Evolutionary conservation across 2,329 filamentous ascomycete species (phyloP), one percentile per base, ranked within the genome.

Genomic region (Cladophialophora chaetospira): DNA sequence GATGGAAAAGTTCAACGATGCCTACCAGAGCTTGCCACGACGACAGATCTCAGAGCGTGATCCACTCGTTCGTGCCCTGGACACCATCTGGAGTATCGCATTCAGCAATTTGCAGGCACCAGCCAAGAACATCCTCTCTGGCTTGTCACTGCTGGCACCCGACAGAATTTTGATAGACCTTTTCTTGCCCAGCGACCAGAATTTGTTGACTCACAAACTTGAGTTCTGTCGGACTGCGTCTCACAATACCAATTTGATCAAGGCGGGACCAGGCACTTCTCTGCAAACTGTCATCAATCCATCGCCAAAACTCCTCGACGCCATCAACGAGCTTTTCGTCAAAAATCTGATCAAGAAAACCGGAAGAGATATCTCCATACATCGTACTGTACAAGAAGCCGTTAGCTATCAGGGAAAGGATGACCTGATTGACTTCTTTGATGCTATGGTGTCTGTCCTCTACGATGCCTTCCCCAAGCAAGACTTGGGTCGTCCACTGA

Each of bases 381-480:
- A 57, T 53, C 53, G 53, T 31, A 47, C 42, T 6, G 48, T 57
- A 17, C 53, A 57, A 26, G 53, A 57, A 36, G 53, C 53, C 28
- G 35, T 57, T 3, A 53, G 42, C 48, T 53, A 43, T n/a, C 47
- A 35, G 13, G 53, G 40, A 10, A 29, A 31, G 25, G 53, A 53
- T 15, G 53, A 57, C 15, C 35, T 57, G 35, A 31, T 25, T 23
- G 31, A 42, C 15, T 45, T 19, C 25, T 57, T 53, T 35, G 53
- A 57, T 25, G 26, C 48, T 9, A 53, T 47, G 42, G 21, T 46
- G 15, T 15, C n/a, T 4, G 17, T 57, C 6, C 43, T 50, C 31
- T 49, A 23, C 42, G 50, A 53, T 26, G 49, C 31, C n/a, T 57
- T 57, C 40, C 55, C 55, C 3, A 53, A 47, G 17, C 55, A 57